Conservation (phyloP, 805 yeast genomes). For the Saccharomyces jurei region DNA sequence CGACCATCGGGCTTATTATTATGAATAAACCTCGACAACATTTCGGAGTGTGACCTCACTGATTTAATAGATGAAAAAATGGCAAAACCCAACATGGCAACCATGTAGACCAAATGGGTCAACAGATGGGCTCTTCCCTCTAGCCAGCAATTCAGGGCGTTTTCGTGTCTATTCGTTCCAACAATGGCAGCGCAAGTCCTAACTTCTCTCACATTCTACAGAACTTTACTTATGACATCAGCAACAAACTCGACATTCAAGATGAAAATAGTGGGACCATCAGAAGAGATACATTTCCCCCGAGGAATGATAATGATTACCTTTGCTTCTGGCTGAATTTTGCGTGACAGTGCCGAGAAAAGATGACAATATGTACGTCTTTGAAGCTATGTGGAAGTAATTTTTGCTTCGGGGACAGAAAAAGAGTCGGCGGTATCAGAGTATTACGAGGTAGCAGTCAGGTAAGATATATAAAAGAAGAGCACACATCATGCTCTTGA, state of each 20-base stretch:
- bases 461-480: background rate
- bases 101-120: constrained; percentile 11
- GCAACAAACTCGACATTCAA: background rate
- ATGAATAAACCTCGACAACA: background rate
- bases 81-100: constrained; percentile 6
- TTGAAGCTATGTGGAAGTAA: background rate
- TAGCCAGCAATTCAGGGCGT: constrained; percentile 1
- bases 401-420: background rate
- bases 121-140: constrained; percentile 12
- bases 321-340: constrained; percentile 47
- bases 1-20: background rate
- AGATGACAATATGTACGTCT: background rate
- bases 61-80: constrained; percentile 5
- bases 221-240: background rate
- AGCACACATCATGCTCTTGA: background rate
- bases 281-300: constrained; percentile 30
- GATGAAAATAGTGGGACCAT: constrained; percentile 5
- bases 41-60: constrained; percentile 5
- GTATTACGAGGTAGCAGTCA: background rate
- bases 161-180: constrained; percentile 4
- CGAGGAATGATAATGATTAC: constrained; percentile 38
- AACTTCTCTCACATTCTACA: background rate
- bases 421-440: background rate
- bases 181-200: background rate
- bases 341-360: background rate